phyloP scores from a whole-genome alignment of 352 stramenopile species.

The Phytophthora litchii region DNA sequence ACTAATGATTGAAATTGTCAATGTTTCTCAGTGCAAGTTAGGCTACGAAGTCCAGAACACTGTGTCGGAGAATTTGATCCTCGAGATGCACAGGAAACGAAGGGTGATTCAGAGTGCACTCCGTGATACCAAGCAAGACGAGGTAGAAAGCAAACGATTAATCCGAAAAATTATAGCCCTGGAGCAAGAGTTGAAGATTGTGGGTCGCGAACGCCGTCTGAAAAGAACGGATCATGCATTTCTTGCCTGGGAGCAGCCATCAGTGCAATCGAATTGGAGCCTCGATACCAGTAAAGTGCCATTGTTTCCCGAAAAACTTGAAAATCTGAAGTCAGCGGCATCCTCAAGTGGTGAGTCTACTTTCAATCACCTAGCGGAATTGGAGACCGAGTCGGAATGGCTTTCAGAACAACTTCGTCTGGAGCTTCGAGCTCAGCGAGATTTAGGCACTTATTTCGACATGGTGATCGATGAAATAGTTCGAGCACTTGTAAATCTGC shows the following conservation, averaged over 20 bases:
- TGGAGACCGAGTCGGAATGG: slow-evolving; percentile 7
- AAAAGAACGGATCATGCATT: slow-evolving; percentile 45
- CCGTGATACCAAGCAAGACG: slow-evolving; percentile 53
- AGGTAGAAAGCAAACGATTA: slow-evolving; percentile 54
- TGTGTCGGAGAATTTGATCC: slow-evolving; percentile 44
- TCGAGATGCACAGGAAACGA: slow-evolving; percentile 78
- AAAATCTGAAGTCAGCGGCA: background rate
- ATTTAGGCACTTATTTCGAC: slow-evolving; percentile 58
- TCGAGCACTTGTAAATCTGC: slow-evolving; percentile 47
- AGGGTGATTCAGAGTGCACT: slow-evolving; percentile 63
- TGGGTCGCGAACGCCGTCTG: slow-evolving; percentile 43
- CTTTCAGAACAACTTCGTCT: slow-evolving; percentile 23
- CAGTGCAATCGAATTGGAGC: slow-evolving; percentile 57
- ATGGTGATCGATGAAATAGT: slow-evolving; percentile 44
- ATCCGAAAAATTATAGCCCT: slow-evolving; percentile 45
- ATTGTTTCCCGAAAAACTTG: slow-evolving; percentile 23
- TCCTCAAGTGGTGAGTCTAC: background rate
- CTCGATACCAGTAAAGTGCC: slow-evolving; percentile 38
- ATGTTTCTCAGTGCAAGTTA: slow-evolving; percentile 55
- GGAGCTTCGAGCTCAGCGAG: slow-evolving; percentile 32
- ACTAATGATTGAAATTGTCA: background rate
- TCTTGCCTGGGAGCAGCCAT: slow-evolving; percentile 35
- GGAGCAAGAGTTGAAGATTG: slow-evolving; percentile 45
- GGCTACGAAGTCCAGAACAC: slow-evolving; percentile 52
- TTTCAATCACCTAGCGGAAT: background rate